A percentile compares a stretch with the other conserved stretches of the same genome.
phyloP scores from a whole-genome alignment of 352 stramenopile species.

The Albugo candida region DNA sequence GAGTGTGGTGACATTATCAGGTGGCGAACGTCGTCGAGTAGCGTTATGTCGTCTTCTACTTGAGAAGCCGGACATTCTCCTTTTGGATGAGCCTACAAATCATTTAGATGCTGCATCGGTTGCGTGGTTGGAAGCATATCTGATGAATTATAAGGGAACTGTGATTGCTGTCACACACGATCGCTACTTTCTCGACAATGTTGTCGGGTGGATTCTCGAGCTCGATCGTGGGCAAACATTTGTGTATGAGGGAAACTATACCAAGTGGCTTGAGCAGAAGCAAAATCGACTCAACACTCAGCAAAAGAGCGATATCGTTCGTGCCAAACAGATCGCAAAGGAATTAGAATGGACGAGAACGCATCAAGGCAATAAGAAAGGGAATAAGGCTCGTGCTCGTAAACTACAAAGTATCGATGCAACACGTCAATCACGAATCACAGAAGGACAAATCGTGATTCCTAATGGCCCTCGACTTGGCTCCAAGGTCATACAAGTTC shows the following conservation, averaged over 20 bases:
- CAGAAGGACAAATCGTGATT: conserved; percentile 82
- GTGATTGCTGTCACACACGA: conserved; percentile 98
- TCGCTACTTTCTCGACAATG: conserved; percentile 97
- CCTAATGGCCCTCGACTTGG: conserved; percentile 83
- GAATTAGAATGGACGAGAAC: conserved; percentile 91
- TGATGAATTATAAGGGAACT: conserved; percentile 89
- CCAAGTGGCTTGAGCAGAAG: conserved; percentile 90
- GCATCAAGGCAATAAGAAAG: conserved; percentile 66
- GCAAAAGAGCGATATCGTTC: conserved; percentile 80
- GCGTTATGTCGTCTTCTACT: conserved; percentile 89
- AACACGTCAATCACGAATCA: conserved; percentile 28
- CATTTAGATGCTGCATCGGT: conserved; percentile 95
- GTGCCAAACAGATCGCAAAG: conserved; percentile 79
- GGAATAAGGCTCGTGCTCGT: conserved; percentile 84
- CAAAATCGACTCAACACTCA: conserved; percentile 88
- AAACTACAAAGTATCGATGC: conserved; percentile 79
- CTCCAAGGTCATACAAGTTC: conserved; percentile 81
- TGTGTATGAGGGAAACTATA: conserved; percentile 97
- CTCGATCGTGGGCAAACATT: conserved; percentile 92
- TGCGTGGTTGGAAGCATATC: conserved; percentile 93
- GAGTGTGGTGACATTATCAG: conserved; percentile 66
- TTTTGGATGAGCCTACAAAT: conserved; percentile 97
- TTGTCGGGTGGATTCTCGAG: conserved; percentile 94
- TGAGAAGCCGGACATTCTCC: conserved; percentile 90
- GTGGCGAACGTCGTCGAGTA: conserved; percentile 89